Evolutionary conservation across 1,284 basidiomycete species (phyloP).

Genomic region (Heimioporus retisporus): DNA sequence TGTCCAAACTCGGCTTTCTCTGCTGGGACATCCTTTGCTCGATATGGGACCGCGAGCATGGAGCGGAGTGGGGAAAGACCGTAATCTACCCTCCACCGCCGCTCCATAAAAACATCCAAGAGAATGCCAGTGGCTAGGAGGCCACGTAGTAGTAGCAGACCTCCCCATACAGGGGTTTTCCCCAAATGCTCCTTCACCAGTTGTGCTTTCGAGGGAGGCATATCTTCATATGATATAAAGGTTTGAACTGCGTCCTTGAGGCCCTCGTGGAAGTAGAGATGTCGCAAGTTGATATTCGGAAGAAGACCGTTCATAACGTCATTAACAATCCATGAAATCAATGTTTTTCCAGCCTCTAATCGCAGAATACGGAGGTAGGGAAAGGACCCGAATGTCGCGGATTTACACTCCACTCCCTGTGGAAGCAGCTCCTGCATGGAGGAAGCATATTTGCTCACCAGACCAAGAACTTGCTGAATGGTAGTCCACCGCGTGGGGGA

Average conservation of each 20-base stretch:
- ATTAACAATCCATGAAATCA: slow-evolving; percentile 31
- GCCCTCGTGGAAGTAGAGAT: slow-evolving; percentile 23
- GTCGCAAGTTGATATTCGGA: slow-evolving; percentile 28
- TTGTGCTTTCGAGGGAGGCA: slow-evolving; percentile 28
- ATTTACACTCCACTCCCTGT: slow-evolving; percentile 23
- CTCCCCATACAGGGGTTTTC: slow-evolving; percentile 37
- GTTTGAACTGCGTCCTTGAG: slow-evolving; percentile 25
- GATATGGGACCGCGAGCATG: background rate
- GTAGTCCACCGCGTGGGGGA: background rate
- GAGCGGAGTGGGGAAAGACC: slow-evolving; percentile 55
- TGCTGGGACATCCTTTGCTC: background rate
- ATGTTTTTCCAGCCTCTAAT: slow-evolving; percentile 24
- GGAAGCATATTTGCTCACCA: background rate
- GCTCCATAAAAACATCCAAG: slow-evolving; percentile 39
- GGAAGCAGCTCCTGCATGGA: background rate
- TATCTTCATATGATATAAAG: slow-evolving; percentile 31
- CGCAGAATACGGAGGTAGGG: slow-evolving; percentile 47
- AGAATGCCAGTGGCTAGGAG: slow-evolving; percentile 55
- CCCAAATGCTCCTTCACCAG: slow-evolving; percentile 24
- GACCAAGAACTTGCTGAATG: background rate
- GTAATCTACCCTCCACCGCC: slow-evolving; percentile 60
- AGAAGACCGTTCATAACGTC: slow-evolving; percentile 38
- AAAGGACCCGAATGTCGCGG: slow-evolving; percentile 32
- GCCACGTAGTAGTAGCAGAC: slow-evolving; percentile 56
- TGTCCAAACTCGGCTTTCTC: background rate